Conservation (phyloP, 2,329 filamentous ascomycete species). For the Lasiodiplodia sp. region DNA sequence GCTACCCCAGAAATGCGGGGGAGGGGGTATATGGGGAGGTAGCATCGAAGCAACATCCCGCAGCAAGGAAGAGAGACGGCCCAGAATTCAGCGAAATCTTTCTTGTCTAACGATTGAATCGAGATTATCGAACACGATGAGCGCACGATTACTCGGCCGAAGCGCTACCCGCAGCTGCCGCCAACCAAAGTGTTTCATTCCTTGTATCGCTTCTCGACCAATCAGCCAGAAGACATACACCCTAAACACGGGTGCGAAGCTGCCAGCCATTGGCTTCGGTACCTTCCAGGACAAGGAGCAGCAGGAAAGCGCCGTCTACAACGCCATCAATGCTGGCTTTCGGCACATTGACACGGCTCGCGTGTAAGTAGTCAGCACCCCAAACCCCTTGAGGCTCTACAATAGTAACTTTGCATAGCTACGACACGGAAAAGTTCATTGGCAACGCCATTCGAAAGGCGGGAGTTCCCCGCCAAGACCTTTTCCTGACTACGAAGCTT, state of each 20-base stretch:
- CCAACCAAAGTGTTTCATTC: not conserved
- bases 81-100: too few species aligned
- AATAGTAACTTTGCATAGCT: not conserved
- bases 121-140: not conserved
- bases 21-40: too few species aligned
- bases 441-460: slow-evolving; percentile 65
- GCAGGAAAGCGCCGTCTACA: slow-evolving; percentile 32
- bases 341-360: slow-evolving; percentile 37
- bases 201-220: not conserved
- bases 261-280: slow-evolving; percentile 38
- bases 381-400: not conserved
- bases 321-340: slow-evolving; percentile 43
- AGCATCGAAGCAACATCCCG: too few species aligned
- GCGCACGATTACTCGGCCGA: not conserved
- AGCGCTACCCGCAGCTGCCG: not conserved
- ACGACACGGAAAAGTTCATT: not conserved
- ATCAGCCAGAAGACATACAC: not conserved
- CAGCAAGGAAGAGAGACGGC: too few species aligned
- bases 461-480: slow-evolving; percentile 67
- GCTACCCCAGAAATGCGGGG: too few species aligned
- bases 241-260: not conserved
- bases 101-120: not conserved
- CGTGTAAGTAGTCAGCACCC: not conserved
- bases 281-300: slow-evolving; percentile 44
- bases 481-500: slow-evolving; percentile 73